A percentile compares a stretch with the other conserved stretches of the same genome.
These are phyloP conservation scores for Penicillium odoratum DNA, from an alignment of 495 filamentous ascomycete species.

Conservation along the genomic window DNA sequence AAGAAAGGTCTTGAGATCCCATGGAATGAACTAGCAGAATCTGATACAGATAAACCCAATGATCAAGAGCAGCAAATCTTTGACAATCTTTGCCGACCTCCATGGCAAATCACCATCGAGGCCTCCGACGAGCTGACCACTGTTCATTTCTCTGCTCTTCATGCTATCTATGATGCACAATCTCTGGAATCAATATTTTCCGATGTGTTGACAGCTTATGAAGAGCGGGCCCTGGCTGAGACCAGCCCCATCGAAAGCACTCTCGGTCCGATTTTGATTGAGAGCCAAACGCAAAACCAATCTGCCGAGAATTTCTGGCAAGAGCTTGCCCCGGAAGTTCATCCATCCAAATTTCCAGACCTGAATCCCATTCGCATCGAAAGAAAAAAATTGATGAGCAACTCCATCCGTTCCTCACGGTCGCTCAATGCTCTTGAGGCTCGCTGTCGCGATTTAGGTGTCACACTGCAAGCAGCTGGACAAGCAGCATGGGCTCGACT, in stretches of 20 bases:
- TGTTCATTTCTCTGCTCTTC: constrained; percentile 59
- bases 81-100: constrained; percentile 44
- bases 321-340: constrained; percentile 47
- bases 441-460: constrained; percentile 49
- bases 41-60: constrained; percentile 16
- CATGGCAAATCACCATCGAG: constrained; percentile 47
- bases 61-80: constrained; percentile 23
- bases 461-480: constrained; percentile 68
- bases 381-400: constrained; percentile 33
- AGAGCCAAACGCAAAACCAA: constrained; percentile 32
- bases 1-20: constrained; percentile 34
- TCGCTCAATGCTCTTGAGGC: constrained; percentile 48
- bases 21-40: constrained; percentile 35
- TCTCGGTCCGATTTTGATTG: constrained; percentile 53
- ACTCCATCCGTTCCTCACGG: constrained; percentile 39
- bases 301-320: constrained; percentile 61
- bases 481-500: constrained; percentile 76
- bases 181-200: constrained; percentile 61
- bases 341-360: constrained; percentile 65
- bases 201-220: constrained; percentile 49
- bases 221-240: constrained; percentile 19
- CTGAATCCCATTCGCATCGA: constrained; percentile 60
- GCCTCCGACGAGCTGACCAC: constrained; percentile 15
- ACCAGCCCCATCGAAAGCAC: constrained; percentile 35
- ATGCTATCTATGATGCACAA: constrained; percentile 78